Percentiles rank a stretch among this genome's conserved stretches.
phyloP scores from a whole-genome alignment of 2,329 filamentous ascomycete genomes.

The Botrytis tulipae region DNA sequence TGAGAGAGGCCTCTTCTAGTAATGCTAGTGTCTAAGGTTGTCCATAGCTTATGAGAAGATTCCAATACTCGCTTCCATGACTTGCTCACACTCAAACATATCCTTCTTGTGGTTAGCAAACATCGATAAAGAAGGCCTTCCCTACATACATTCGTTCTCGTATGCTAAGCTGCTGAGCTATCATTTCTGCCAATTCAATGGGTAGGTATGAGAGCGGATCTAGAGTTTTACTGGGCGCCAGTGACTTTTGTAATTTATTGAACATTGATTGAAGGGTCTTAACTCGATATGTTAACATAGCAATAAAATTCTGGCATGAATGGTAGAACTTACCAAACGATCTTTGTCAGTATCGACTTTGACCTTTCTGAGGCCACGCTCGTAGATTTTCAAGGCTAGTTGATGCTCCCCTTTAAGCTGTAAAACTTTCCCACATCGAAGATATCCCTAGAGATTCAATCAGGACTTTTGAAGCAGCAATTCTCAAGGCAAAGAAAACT shows the following conservation, averaged over 20 bases:
- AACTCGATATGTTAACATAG: conserved; percentile 17
- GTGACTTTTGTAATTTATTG: conserved; percentile 33
- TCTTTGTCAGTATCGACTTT: conserved; percentile 36
- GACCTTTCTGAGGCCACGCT: conserved; percentile 38
- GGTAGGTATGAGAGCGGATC: conserved; percentile 39
- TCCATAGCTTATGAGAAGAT: conserved; percentile 36
- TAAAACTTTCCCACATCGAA: conserved; percentile 38
- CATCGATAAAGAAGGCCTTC: background rate
- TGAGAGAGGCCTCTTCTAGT: conserved; percentile 25
- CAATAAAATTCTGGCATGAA: background rate
- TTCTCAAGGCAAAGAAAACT: background rate
- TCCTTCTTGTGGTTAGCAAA: conserved; percentile 27
- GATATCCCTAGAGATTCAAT: conserved; percentile 35
- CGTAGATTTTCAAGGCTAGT: conserved; percentile 39
- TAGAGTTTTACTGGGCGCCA: conserved; percentile 31
- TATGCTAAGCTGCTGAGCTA: conserved; percentile 34
- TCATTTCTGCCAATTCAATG: conserved; percentile 38
- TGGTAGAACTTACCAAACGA: conserved; percentile 29
- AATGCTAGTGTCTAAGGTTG: conserved; percentile 33
- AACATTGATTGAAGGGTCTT: conserved; percentile 37
- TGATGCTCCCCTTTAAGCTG: conserved; percentile 34
- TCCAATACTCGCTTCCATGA: conserved; percentile 37
- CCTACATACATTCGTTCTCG: conserved; percentile 36
- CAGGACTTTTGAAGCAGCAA: background rate
- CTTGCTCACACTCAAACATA: conserved; percentile 37